These are phyloP conservation scores for Breynia disticha DNA, from an alignment of 441 rosid species.

Conservation along the genomic window DNA sequence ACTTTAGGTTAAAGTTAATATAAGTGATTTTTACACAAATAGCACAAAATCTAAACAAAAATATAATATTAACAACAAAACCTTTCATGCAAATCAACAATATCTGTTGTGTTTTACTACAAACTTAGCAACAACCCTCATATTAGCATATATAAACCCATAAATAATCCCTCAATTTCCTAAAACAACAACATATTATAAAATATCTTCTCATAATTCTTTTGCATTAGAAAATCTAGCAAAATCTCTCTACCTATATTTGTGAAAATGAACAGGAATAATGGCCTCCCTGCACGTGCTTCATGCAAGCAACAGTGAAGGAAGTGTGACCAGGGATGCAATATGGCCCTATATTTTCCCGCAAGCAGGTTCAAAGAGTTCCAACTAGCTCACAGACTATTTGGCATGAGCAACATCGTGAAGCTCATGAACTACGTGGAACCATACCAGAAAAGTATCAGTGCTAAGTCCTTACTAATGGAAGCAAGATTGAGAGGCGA, in stretches of 20 bases:
- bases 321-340: constrained; percentile 18
- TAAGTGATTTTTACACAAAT: no score
- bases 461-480: constrained; percentile 9
- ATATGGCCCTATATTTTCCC: constrained; percentile 20
- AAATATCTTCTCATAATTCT: no score
- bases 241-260: neutral
- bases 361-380: constrained; percentile 12
- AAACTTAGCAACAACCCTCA: neutral
- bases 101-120: neutral
- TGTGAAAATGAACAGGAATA: neutral
- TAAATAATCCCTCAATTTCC: neutral
- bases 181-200: no score
- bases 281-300: constrained; percentile 16
- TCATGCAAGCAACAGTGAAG: constrained; percentile 25
- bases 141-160: neutral
- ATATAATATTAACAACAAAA: neutral
- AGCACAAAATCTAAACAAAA: neutral
- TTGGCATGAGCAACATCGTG: constrained; percentile 22
- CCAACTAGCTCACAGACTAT: constrained; percentile 21
- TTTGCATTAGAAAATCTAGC: no score
- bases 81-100: neutral
- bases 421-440: constrained; percentile 6
- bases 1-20: no score
- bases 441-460: constrained; percentile 3
- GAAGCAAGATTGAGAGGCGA: neutral